Percentiles rank a stretch among this genome's conserved stretches.
These are phyloP conservation scores for Sclerotinia subarctica DNA, from an alignment of 2,329 filamentous ascomycete species.

Conservation along the genomic window DNA sequence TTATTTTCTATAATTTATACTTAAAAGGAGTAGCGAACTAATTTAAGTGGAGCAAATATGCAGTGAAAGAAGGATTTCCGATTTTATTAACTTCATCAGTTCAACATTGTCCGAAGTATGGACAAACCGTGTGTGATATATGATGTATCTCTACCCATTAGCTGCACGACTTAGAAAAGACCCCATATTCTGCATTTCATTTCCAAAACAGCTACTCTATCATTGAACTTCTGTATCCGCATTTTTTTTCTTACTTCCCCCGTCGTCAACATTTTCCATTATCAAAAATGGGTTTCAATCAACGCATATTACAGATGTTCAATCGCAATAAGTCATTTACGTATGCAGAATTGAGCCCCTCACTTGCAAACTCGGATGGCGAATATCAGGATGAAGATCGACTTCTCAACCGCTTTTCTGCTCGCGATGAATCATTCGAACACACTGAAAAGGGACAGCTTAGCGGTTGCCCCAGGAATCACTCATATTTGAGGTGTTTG, in stretches of 20 bases:
- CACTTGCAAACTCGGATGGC: background rate
- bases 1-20: background rate
- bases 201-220: background rate
- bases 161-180: background rate
- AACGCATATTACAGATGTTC: background rate
- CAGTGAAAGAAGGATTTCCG: background rate
- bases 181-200: background rate
- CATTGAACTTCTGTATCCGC: too few species aligned
- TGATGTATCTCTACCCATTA: background rate
- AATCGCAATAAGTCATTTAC: background rate
- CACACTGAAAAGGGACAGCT: background rate
- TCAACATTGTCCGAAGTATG: background rate
- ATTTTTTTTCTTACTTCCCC: background rate
- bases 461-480: background rate
- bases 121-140: background rate
- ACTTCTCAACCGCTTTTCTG: background rate
- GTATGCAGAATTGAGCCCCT: background rate
- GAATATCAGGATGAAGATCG: conserved; percentile 5
- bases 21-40: background rate
- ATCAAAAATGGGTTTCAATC: background rate
- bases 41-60: background rate
- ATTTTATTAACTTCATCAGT: background rate
- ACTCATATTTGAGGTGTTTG: background rate
- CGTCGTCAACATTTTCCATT: background rate
- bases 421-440: background rate